Evolutionary conservation across 2,329 filamentous ascomycete genomes (phyloP).

Genomic region (Fusarium agapanthi): DNA sequence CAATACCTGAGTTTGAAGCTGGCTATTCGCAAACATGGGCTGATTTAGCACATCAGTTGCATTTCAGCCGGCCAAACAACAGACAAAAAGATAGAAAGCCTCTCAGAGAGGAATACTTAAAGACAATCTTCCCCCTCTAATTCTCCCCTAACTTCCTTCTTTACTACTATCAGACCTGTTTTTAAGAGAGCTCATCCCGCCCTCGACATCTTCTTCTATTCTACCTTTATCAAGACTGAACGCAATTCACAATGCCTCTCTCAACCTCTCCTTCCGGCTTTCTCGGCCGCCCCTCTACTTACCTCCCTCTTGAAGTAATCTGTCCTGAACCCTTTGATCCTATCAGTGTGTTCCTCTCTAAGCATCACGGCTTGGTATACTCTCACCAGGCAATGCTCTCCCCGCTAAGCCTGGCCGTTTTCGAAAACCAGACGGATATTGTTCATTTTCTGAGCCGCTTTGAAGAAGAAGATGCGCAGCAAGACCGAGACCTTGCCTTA

Average conservation of each 20-base stretch:
- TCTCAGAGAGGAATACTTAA: background rate
- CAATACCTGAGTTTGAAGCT: background rate
- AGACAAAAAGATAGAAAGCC: background rate
- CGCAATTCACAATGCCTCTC: background rate
- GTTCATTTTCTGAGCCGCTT: background rate
- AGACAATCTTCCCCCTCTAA: background rate
- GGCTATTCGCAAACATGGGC: background rate
- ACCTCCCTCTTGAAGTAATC: background rate
- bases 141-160: background rate
- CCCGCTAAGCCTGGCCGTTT: background rate
- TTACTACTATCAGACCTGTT: background rate
- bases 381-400: background rate
- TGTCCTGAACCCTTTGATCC: background rate
- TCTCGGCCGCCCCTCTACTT: background rate
- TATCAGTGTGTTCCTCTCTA: background rate
- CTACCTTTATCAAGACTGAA: background rate
- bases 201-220: background rate
- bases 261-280: background rate
- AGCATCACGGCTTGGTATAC: background rate
- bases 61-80: background rate
- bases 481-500: background rate
- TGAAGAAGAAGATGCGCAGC: rapidly evolving
- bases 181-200: background rate
- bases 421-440: background rate
- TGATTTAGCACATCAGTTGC: background rate